A percentile compares a stretch with the other conserved stretches of the same genome.
phyloP scores from a whole-genome alignment of 2,329 filamentous ascomycete species.

The Alternaria panax region DNA sequence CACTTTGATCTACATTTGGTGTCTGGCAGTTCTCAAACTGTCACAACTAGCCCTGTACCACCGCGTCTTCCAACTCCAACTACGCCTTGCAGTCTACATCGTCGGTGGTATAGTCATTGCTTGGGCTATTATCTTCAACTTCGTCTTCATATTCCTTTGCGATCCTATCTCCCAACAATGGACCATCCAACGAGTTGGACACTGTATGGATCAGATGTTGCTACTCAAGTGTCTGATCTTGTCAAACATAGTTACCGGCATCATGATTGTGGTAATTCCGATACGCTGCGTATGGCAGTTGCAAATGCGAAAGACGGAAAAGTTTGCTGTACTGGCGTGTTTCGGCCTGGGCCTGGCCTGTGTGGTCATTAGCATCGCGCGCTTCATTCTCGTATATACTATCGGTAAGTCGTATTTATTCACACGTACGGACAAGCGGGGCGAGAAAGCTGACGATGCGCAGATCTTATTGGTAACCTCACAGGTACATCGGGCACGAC shows the following conservation, averaged over 20 bases:
- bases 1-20: slow-evolving; percentile 33
- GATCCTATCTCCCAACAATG: slow-evolving; percentile 35
- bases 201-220: slow-evolving; percentile 34
- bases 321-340: slow-evolving; percentile 30
- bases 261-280: slow-evolving; percentile 27
- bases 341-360: slow-evolving; percentile 31
- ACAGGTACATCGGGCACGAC: slow-evolving; percentile 32
- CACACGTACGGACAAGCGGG: background rate
- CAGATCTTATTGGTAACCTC: slow-evolving; percentile 29
- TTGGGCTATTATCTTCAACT: slow-evolving; percentile 34
- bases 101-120: slow-evolving; percentile 22
- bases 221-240: slow-evolving; percentile 28
- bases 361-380: slow-evolving; percentile 28
- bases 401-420: slow-evolving; percentile 13
- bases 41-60: slow-evolving; percentile 31
- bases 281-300: slow-evolving; percentile 27
- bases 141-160: slow-evolving; percentile 32
- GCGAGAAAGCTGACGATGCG: background rate
- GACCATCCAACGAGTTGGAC: slow-evolving; percentile 28
- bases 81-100: slow-evolving; percentile 23
- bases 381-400: slow-evolving; percentile 30
- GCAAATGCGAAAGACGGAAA: slow-evolving; percentile 35
- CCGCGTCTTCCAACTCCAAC: slow-evolving; percentile 22
- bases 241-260: slow-evolving; percentile 26
- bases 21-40: slow-evolving; percentile 28